Evolutionary conservation across 805 yeast genomes (phyloP).

Genomic region (Metschnikowia similis): DNA sequence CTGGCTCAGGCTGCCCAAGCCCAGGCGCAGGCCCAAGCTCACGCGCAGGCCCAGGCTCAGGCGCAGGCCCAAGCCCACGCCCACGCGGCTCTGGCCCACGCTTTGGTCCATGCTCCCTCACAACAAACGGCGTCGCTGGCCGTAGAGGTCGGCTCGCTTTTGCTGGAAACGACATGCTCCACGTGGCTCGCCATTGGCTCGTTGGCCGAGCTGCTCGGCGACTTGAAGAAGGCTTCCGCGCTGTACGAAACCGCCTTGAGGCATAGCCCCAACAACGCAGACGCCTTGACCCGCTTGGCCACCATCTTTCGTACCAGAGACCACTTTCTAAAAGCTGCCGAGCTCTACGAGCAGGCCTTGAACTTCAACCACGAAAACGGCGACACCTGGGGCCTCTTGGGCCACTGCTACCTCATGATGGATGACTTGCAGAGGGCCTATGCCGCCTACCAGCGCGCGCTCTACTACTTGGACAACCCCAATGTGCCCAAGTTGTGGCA

Average conservation of each 20-base stretch:
- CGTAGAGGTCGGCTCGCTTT: conserved; percentile 14
- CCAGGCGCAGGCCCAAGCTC: too few species aligned
- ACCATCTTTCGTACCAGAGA: conserved; percentile 85
- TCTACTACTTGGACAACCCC: conserved; percentile 85
- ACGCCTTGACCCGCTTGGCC: conserved; percentile 81
- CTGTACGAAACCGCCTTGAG: conserved; percentile 86
- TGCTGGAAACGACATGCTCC: conserved; percentile 58
- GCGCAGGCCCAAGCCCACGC: too few species aligned
- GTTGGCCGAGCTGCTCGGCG: conserved; percentile 84
- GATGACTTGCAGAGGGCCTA: conserved; percentile 95
- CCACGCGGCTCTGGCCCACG: conserved; percentile 9
- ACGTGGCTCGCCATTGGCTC: conserved; percentile 90
- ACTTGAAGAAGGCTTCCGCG: conserved; percentile 81
- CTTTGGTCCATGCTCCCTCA: conserved; percentile 11
- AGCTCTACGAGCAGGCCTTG: conserved; percentile 83
- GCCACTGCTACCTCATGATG: conserved; percentile 94
- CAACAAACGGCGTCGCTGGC: conserved; percentile 6
- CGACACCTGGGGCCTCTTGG: conserved; percentile 94
- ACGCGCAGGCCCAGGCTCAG: too few species aligned
- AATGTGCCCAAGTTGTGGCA: conserved; percentile 98
- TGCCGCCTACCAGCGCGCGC: conserved; percentile 93
- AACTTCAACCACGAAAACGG: conserved; percentile 82
- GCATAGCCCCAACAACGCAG: conserved; percentile 81
- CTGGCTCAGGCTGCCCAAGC: conserved; percentile 6
- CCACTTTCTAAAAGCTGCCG: conserved; percentile 91